A percentile compares a stretch with the other conserved stretches of the same genome.
phyloP scores from a whole-genome alignment of 2,329 filamentous ascomycete genomes.

The Tolypocladium tropicale region DNA sequence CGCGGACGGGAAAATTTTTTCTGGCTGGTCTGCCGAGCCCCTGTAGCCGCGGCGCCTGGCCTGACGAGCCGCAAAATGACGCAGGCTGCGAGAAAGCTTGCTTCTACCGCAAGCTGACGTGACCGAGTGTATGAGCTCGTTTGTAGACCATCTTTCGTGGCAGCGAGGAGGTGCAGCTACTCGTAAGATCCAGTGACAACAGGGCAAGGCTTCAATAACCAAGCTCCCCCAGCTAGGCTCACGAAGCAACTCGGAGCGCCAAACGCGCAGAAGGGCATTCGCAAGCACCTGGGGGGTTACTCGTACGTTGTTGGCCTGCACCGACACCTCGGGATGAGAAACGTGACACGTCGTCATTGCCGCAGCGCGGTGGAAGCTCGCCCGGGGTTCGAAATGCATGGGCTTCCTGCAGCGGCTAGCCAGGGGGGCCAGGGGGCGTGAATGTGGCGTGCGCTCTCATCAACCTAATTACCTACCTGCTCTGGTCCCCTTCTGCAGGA shows the following conservation, averaged over 20 bases:
- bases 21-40: background rate
- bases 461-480: too few species aligned
- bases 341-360: background rate
- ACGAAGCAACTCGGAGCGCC: too few species aligned
- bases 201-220: too few species aligned
- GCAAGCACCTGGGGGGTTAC: too few species aligned
- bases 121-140: background rate
- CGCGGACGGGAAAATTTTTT: slow-evolving; percentile 1
- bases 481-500: background rate
- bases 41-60: background rate
- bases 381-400: background rate
- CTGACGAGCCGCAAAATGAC: background rate
- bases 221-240: too few species aligned
- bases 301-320: too few species aligned
- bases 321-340: background rate
- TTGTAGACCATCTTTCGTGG: background rate
- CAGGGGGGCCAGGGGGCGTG: background rate
- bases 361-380: background rate
- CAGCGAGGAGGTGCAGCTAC: too few species aligned
- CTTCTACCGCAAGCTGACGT: background rate
- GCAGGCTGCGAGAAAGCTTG: background rate
- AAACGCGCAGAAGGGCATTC: too few species aligned
- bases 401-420: background rate
- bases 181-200: too few species aligned
- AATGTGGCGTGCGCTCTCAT: background rate